Base-by-base conservation (phyloP, 2,329 filamentous ascomycete species). In the Phoma herbarum region DNA sequence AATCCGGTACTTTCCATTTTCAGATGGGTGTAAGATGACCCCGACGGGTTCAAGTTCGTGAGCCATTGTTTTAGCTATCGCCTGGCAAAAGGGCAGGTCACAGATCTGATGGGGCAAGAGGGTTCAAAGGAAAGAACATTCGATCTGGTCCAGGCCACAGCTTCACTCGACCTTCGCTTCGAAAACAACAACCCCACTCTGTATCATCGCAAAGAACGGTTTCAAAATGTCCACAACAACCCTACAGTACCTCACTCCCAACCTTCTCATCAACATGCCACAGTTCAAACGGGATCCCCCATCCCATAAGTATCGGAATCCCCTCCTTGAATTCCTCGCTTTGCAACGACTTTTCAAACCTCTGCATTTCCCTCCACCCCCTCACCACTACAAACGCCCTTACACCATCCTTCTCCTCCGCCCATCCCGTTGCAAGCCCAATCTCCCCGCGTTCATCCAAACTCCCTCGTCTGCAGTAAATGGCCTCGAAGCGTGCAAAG, bases 361-460 rank as follows among this genome's bases (percentile, higher is more conserved):
- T n/a, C 4, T 11, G 16, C 54, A 48, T 52, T 3, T 8, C 22
- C 2, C 14, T 7, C 54, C 48, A 52, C 2, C 48, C 41, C 8
- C 54, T 47, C 2, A 37, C 22, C 8, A 57, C 54, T 12, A 57
- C 18, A 22, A 57, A 57, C 4, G n/a, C 16, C 16, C 23, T 33
- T 3, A 42, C 31, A 5, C 28, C 33, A 29, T 55, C 29, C 4
- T 43, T 35, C 22, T 51, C 31, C 35, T 52, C 48, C 7, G 48
- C 25, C 54, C 48, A 57, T 3, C 54, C 54, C 8, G 10, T 29
- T 9, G 20, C 18, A 11, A 57, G 10, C 1, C 46, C 54, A 1
- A 37, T n/a, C 14, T 57, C 54, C 1, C 53, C 53, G 2, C n/a
- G 2, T 2, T 31, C 41, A 1, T 44, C 16, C 18, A 14, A 1